Base-by-base conservation (phyloP, 768 basidiomycete genomes). In the Dacryopinax spathularia region DNA sequence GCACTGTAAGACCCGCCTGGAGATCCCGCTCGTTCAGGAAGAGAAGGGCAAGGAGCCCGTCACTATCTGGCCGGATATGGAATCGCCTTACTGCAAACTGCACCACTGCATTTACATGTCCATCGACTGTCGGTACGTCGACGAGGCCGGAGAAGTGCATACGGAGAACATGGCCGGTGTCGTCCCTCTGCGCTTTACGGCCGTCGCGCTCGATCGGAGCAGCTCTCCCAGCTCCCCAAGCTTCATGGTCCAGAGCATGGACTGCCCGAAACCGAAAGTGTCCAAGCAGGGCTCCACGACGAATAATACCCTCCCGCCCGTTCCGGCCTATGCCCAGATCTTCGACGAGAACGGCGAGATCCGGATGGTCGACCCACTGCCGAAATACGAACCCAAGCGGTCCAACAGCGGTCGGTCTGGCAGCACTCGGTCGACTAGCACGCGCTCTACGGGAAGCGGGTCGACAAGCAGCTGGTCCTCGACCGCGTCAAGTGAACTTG, bases 51-150 rank as follows among this genome's bases (percentile, higher is more conserved):
- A 56, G 48, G 48, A 56, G 5, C 25, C 48, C 9, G 48, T 56
- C 13, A 56, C 48, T 29, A 56, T 56, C 29, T 56, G 48, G 48
- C 48, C 48, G 10, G 48, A 56, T 31, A 56, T 56, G 48, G 48
- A 56, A 20, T 56, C 48, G 25, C 48, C 48, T 20, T 56, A 56
- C 48, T 56, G 48, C 48, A 25, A 29, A 18, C 25, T 56, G 3
- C 48, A 56, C 29, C 48, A 56, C 48, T 56, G 48, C 48, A 56
- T 56, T 29, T 56, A 56, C 48, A 56, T 56, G 48, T 13, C 48
- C 48, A 56, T 56, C 48, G 48, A 56, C 48, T 56, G 48, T 29
- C 10, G 31, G 29, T 56, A 56, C 20, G 48, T 56, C 25, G 48
- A 56, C 29, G 48, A 56, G 7, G 7, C 6, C 25, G 48, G 48